Evolutionary conservation across 495 filamentous ascomycete genomes (phyloP).

Genomic region (Aspergillus steynii): DNA sequence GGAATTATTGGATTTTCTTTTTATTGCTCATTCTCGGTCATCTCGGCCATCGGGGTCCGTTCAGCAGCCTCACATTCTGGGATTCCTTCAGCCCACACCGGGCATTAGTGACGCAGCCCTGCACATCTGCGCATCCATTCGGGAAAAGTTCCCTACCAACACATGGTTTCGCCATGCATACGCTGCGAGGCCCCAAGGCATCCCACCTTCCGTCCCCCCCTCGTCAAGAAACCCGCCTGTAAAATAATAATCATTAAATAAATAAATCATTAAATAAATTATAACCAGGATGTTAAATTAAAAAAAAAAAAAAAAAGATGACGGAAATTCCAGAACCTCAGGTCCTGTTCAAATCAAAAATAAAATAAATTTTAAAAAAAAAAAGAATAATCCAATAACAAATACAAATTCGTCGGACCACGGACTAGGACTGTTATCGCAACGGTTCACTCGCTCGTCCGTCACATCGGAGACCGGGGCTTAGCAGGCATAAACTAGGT

Average conservation of each 20-base stretch:
- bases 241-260: not conserved
- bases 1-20: not conserved
- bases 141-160: slow-evolving; percentile 29
- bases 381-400: slow-evolving; percentile 10
- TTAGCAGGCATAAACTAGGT: slow-evolving; percentile 33
- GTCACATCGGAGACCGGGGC: slow-evolving; percentile 27
- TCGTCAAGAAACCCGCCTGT: not conserved
- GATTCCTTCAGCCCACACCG: slow-evolving; percentile 13
- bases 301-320: not conserved
- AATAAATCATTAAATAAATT: not conserved
- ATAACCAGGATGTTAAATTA: not conserved
- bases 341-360: slow-evolving; percentile 2
- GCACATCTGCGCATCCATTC: slow-evolving; percentile 23
- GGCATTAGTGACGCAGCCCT: slow-evolving; percentile 27
- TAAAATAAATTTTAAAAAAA: slow-evolving; percentile 16
- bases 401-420: slow-evolving; percentile 20
- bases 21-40: slow-evolving; percentile 16
- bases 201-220: not conserved
- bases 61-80: slow-evolving; percentile 24
- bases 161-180: slow-evolving; percentile 27
- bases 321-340: too few species aligned
- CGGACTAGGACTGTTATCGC: slow-evolving; percentile 34
- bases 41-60: slow-evolving; percentile 27
- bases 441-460: slow-evolving; percentile 22
- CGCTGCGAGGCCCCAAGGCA: slow-evolving; percentile 8